phyloP scores from a whole-genome alignment of 331 rosid genomes.

The Cydonia oblonga region DNA sequence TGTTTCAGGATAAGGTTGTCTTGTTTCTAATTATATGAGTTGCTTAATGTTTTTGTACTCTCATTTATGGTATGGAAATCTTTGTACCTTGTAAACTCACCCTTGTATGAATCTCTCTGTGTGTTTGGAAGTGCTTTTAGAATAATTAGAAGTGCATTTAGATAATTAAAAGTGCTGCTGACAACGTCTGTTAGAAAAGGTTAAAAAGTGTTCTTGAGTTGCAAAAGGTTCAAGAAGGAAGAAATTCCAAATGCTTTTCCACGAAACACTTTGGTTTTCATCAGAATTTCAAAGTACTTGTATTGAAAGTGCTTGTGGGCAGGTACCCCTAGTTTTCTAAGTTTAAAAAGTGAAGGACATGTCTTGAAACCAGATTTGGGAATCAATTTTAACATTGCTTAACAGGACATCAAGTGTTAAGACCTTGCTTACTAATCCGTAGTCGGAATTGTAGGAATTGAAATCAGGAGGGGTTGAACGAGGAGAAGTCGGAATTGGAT shows the following conservation, averaged over 20 bases:
- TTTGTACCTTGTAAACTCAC: background rate
- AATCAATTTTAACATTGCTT: background rate
- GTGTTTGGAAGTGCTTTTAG: background rate
- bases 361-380: background rate
- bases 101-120: background rate
- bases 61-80: background rate
- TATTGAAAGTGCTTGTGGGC: background rate
- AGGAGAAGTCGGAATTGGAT: background rate
- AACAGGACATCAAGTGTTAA: background rate
- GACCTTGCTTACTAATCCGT: background rate
- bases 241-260: background rate
- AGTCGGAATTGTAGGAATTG: background rate
- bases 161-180: background rate
- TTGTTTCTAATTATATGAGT: slow-evolving; percentile 7
- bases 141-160: background rate
- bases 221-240: background rate
- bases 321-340: background rate
- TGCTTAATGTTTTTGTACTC: background rate
- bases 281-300: background rate
- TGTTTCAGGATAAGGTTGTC: slow-evolving; percentile 8
- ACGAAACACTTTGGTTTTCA: too few relatives aligned
- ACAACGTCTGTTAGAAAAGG: too few relatives aligned
- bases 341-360: background rate
- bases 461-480: background rate
- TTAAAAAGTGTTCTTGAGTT: too few relatives aligned